Evolutionary conservation across 768 basidiomycete species (phyloP), one percentile per base, ranked within the genome.

Genomic region (Tephrocybe sp.): DNA sequence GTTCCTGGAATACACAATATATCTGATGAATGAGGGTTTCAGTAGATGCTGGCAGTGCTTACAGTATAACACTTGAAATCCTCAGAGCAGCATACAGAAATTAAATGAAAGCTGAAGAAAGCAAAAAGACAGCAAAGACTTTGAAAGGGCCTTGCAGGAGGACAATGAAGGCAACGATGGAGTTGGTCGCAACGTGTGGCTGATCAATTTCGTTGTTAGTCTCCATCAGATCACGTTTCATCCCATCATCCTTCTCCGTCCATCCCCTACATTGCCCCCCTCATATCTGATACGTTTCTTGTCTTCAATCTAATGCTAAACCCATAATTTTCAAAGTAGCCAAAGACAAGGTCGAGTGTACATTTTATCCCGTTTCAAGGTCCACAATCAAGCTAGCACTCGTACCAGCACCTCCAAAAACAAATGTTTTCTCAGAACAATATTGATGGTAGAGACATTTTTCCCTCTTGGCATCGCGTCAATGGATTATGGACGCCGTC

Each of bases 21-120:
- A 22, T 35, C 42, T 55, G 53, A 59, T 56, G 48, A 44, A 17
- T 52, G 16, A 30, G 41, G 12, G 55, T 51, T 54, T 54, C 49
- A 51, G 35, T 16, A 5, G 39, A 10, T 32, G 17, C 14, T 20
- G 26, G 16, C 8, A 26, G 35, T 22, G 49, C 54, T 19, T 33
- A 48, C 41, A 33, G 31, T 48, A 20, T 6, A 35, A 38, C 6
- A 14, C 48, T 5, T 13, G 35, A n/a, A 10, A 54, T 23, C 22
- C 43, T 51, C 56, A 56, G 26, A 39, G 19, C 36, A 43, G 50
- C 61, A 62, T 60, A 44, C 59, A 46, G 50, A 30, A 41, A 52
- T 19, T 35, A n/a, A 36, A 17, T 51, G 32, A 33, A 11, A 5
- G 38, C 23, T 41, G 12, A 14, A 11, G 31, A 9, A 13, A 33